Evolutionary conservation across 257 asterid species (phyloP), one percentile per base, ranked within the genome.

Genomic region (Anisodus acutangulus): DNA sequence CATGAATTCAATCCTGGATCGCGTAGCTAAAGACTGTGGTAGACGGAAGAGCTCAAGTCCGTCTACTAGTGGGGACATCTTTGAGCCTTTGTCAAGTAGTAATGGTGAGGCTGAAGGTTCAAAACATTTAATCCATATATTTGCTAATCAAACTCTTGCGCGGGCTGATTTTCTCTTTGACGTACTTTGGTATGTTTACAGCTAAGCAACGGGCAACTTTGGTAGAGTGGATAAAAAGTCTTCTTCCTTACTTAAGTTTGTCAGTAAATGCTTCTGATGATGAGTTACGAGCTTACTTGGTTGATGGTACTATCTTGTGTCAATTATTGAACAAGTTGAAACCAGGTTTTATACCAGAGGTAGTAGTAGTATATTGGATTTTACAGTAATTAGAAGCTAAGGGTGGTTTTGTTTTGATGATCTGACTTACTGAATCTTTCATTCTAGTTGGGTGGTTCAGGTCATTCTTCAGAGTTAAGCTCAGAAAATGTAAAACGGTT

Each of bases 321-420:
- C 92, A 86, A 84, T 5, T 96, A 71, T 74, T 96, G 58, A 90
- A 89, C 91, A 93, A 87, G 86, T 87, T 96, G 69, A 96, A 92
- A 86, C 98, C 98, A 10, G 97, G 95, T 78, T 90, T 88, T 6
- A 89, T 92, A 63, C 13, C 93, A 53, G 92, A 94, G 97, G 99
- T 95, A 83, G 72, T 71, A 51, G 22, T 17, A 26, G 58, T 72
- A n/a, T 16, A 43, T 84, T 82, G 15, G 8, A 43, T 55, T 66
- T 78, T 26, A 63, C 54, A 57, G 16, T 37, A 41, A 26, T 31
- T 83, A 19, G 76, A 41, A 45, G 49, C 63, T 69, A 43, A 22
- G n/a, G 62, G 19, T 80, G 19, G 35, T 68, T 55, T 22, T 60
- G 62, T n/a, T 71, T 79, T 86, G 53, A 84, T 39, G 39, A 55